Conservation (phyloP, 495 filamentous ascomycete genomes). For the Xylaria longipes region DNA sequence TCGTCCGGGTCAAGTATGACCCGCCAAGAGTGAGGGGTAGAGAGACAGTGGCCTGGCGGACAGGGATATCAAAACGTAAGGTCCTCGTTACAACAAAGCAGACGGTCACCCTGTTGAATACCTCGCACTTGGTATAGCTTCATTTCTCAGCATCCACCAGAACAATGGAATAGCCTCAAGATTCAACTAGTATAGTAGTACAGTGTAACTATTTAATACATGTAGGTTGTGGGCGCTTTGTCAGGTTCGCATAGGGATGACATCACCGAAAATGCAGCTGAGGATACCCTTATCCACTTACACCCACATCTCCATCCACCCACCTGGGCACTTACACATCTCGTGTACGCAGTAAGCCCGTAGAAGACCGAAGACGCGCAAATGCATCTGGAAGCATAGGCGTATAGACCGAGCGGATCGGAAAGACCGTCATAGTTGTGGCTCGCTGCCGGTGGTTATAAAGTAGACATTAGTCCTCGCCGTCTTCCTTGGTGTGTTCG, state of each 20-base stretch:
- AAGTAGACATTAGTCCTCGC: background rate
- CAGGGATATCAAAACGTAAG: background rate
- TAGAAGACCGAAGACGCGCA: constrained; percentile 13
- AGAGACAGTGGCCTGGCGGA: background rate
- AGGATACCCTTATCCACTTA: constrained; percentile 13
- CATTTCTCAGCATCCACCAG: background rate
- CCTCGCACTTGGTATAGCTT: background rate
- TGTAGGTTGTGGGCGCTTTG: constrained; percentile 5
- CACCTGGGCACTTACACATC: background rate
- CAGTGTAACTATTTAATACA: background rate
- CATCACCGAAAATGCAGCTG: constrained; percentile 22
- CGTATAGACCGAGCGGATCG: background rate
- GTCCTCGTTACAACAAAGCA: background rate
- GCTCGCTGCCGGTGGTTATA: constrained; percentile 14
- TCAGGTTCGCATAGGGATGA: constrained; percentile 20
- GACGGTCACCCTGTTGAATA: background rate
- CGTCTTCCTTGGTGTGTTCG: background rate
- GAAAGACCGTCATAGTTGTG: background rate
- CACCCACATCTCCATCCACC: constrained; percentile 16
- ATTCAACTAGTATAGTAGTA: background rate
- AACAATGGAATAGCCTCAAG: background rate
- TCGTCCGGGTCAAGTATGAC: background rate
- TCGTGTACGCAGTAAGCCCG: constrained; percentile 5
- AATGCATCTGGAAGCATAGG: background rate
- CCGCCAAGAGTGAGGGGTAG: constrained; percentile 17